Percentiles rank a stretch among this genome's conserved stretches.
Conservation (phyloP, 306 rosid genomes). For the Dalbergia cochinchinensis region DNA sequence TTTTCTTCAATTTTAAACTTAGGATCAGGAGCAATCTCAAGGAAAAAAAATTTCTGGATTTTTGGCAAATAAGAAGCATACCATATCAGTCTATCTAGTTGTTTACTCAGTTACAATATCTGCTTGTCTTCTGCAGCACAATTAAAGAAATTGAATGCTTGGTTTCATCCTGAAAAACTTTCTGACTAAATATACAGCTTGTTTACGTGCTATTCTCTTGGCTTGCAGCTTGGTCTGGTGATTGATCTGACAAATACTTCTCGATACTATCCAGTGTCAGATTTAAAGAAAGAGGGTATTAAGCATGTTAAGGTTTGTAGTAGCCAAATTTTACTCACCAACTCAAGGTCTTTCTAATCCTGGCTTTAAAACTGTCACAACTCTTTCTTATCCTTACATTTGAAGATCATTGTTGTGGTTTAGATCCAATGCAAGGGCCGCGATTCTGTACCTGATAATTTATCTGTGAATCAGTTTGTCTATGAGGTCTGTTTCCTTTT, state of each 20-base stretch:
- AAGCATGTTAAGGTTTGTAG: constrained; percentile 88
- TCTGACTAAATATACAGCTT: constrained; percentile 19
- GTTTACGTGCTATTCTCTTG: constrained; percentile 44
- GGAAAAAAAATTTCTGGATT: constrained; percentile 28
- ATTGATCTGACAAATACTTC: constrained; percentile 95
- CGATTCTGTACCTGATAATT: constrained; percentile 91
- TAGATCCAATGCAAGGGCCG: constrained; percentile 98
- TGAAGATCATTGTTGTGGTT: constrained; percentile 49
- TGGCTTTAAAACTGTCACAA: constrained; percentile 28
- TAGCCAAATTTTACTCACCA: constrained; percentile 36
- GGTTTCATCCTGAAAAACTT: constrained; percentile 14
- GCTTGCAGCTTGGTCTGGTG: constrained; percentile 96
- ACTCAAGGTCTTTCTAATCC: constrained; percentile 4
- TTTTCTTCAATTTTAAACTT: constrained; percentile 27
- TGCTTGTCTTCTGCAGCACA: constrained; percentile 23
- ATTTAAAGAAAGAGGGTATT: constrained; percentile 94
- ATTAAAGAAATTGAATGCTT: constrained; percentile 15
- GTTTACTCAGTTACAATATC: constrained; percentile 14
- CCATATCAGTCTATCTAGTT: constrained; percentile 19
- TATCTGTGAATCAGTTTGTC: constrained; percentile 87
- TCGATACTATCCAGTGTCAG: constrained; percentile 84
- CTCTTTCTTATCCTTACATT: constrained; percentile 40
- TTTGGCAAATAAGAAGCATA: constrained; percentile 11
- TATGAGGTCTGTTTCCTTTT: constrained; percentile 79
- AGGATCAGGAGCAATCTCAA: constrained; percentile 15